A percentile compares a stretch with the other conserved stretches of the same genome.
These are phyloP conservation scores for Colletotrichum sp. DNA, from an alignment of 2,329 filamentous ascomycete genomes.

Conservation along the genomic window DNA sequence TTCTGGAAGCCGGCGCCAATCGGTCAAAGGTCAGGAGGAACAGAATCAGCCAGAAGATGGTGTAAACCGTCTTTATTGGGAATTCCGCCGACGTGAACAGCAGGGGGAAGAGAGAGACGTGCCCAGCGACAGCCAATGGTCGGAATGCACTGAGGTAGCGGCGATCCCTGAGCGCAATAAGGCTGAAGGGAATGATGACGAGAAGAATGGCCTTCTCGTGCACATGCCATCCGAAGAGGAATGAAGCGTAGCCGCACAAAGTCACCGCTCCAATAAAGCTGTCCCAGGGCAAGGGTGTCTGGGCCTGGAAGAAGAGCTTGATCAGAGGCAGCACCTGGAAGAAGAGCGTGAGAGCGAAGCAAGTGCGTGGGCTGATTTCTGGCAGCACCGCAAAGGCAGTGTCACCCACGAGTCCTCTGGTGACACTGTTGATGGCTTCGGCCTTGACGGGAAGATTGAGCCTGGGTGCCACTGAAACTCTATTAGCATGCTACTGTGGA, in stretches of 20 bases:
- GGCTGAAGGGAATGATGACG: slow-evolving; percentile 92
- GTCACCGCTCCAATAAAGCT: slow-evolving; percentile 89
- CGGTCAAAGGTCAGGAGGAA: slow-evolving; percentile 89
- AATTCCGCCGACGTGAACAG: slow-evolving; percentile 93
- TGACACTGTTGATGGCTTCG: slow-evolving; percentile 85
- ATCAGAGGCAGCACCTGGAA: slow-evolving; percentile 82
- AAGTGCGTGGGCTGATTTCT: slow-evolving; percentile 79
- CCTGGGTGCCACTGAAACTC: slow-evolving; percentile 73
- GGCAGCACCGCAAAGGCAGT: slow-evolving; percentile 93
- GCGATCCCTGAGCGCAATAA: slow-evolving; percentile 88
- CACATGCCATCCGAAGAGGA: slow-evolving; percentile 98
- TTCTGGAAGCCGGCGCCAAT: slow-evolving; percentile 81
- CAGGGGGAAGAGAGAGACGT: slow-evolving; percentile 93
- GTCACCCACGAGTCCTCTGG: slow-evolving; percentile 90
- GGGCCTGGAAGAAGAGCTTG: slow-evolving; percentile 75
- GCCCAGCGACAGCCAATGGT: slow-evolving; percentile 88
- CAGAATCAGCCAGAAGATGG: slow-evolving; percentile 85
- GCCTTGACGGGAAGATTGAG: slow-evolving; percentile 76
- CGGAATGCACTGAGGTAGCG: slow-evolving; percentile 91
- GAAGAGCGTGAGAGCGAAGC: slow-evolving; percentile 81
- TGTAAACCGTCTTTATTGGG: slow-evolving; percentile 92
- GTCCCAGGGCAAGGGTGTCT: slow-evolving; percentile 75
- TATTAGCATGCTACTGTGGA: slow-evolving; percentile 33
- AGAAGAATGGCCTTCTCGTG: slow-evolving; percentile 97
- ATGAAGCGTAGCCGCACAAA: slow-evolving; percentile 93